Evolutionary conservation across 805 yeast species (phyloP), one percentile per base, ranked within the genome.

Genomic region (Ogataea allantospora): DNA sequence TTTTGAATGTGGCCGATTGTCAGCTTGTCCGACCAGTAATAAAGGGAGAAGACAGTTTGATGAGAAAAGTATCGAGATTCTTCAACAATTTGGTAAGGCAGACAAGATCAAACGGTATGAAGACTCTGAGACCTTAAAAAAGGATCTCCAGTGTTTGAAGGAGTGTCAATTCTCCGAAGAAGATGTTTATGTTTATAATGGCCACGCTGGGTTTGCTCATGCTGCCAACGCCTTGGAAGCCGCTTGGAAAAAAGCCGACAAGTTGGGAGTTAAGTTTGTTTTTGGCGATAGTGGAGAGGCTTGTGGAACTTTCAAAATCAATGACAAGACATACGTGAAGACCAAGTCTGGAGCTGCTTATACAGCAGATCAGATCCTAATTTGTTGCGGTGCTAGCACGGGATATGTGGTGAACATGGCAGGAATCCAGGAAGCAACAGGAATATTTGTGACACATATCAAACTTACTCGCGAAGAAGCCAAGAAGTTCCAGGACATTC

Each of bases 151-250:
- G 20, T 29, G 42, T 47, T 43, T 54, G 31, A 33, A 40, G 14
- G 39, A 36, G 20, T 44, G 48, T 26, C 14, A 30, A 5, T 27
- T 47, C n/a, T 35, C 32, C 1, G 38, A 47, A 2, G 35, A 40
- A 3, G 33, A 43, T 14, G 49, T 48, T 12, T 44, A 46, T 12
- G 52, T 46, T 10, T 54, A 48, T 38, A 71, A 71, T 42, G 68
- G 68, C 4, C 64, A 63, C 19, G 62, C 71, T 12, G 77, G 75
- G 0, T 62, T 55, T 30, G 75, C 67, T 0, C 66, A 66, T 39
- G 65, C 75, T 11, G 63, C 68, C 5, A 62, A 68, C 16, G 57
- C 75, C 0, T 44, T 70, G 40, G 42, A 43, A 10, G 60, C 55
- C 1, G 61, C 67, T 7, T 60, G 62, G 33, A 31, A 53, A 10